Conservation (phyloP, 148 eudicot genomes). For the Rhododendron mucronatum region DNA sequence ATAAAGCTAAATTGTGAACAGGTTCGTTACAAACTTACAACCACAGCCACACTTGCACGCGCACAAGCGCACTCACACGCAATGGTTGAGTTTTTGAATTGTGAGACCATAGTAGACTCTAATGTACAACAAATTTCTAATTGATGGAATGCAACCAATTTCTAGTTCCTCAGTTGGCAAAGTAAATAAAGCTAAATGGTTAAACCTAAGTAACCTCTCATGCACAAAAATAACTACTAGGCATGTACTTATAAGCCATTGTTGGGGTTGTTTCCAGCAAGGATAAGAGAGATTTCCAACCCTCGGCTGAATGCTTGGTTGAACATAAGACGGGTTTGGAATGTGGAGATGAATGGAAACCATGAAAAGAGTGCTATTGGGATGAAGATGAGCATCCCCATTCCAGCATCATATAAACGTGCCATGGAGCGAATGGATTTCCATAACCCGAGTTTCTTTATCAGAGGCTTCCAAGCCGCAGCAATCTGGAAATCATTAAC, state of each 20-base stretch:
- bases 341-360: constrained; percentile 95
- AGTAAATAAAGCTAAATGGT: background rate
- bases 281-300: constrained; percentile 94
- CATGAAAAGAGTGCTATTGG: constrained; percentile 90
- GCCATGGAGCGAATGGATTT: constrained; percentile 89
- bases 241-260: constrained; percentile 39
- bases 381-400: constrained; percentile 90
- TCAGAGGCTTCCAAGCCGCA: constrained; percentile 81
- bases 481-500: constrained; percentile 54
- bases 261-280: constrained; percentile 94
- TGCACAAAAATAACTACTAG: constrained; percentile 1
- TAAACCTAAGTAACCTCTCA: background rate
- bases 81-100: background rate
- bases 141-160: background rate
- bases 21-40: background rate
- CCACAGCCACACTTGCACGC: background rate
- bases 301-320: constrained; percentile 99
- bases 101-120: background rate
- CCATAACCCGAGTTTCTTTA: constrained; percentile 78
- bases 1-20: background rate
- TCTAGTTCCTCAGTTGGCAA: background rate
- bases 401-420: constrained; percentile 91
- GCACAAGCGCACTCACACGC: background rate
- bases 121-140: background rate
- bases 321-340: constrained; percentile 97